Conservation (phyloP, 139 green algal genomes). For the Spirogloea muscicola region DNA sequence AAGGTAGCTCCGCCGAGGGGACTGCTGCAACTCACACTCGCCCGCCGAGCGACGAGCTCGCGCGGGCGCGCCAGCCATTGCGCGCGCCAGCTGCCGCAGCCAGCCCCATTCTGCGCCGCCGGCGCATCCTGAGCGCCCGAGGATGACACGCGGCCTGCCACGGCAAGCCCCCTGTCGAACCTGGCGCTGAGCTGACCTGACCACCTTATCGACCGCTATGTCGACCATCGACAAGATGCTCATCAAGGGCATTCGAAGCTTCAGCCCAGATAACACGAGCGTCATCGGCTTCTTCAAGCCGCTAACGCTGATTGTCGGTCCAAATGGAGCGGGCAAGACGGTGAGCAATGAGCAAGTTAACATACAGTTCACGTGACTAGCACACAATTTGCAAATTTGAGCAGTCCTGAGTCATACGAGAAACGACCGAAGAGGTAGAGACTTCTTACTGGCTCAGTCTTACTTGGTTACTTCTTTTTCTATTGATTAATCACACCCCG, state of each 20-base stretch:
- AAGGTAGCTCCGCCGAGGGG: too few relatives aligned
- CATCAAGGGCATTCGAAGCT: constrained; percentile 94
- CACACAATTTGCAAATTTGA: background rate
- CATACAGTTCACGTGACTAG: background rate
- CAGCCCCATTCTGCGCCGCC: too few relatives aligned
- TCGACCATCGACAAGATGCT: constrained; percentile 46
- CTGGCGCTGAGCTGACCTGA: too few relatives aligned
- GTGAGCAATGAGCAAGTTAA: constrained; percentile 51
- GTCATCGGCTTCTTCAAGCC: constrained; percentile 91
- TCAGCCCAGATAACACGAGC: constrained; percentile 81
- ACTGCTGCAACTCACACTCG: too few relatives aligned
- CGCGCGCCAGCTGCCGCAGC: too few relatives aligned
- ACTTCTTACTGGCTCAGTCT: too few relatives aligned
- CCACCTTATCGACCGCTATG: too few relatives aligned
- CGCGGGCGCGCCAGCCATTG: too few relatives aligned
- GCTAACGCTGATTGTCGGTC: constrained; percentile 93
- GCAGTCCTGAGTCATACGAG: background rate
- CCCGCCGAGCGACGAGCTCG: too few relatives aligned
- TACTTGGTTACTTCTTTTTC: background rate
- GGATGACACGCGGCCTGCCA: too few relatives aligned
- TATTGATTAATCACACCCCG: background rate
- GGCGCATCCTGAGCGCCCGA: too few relatives aligned
- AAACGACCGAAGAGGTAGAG: background rate
- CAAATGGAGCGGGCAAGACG: constrained; percentile 96
- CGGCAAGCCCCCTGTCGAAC: too few relatives aligned